These are phyloP conservation scores for Dictyostelium purpureum DNA, from an alignment of 78 protist genomes.

Conservation along the genomic window DNA sequence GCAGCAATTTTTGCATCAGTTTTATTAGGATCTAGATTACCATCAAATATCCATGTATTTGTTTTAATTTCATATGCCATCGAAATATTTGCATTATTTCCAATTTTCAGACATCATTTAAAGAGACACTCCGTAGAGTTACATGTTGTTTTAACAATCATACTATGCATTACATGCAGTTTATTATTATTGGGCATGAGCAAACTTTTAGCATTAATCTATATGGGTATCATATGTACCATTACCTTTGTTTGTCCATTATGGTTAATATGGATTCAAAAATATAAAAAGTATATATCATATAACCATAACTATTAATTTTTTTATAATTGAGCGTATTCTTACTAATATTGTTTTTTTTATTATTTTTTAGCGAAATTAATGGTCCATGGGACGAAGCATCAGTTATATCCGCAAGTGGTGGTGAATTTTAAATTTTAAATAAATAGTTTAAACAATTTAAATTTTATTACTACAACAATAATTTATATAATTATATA, in stretches of 20 bases:
- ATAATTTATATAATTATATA: neutral
- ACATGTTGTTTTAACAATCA: conserved; percentile 53
- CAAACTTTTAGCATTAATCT: conserved; percentile 43
- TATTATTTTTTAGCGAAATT: conserved; percentile 31
- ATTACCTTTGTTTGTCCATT: conserved; percentile 75
- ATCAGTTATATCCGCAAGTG: conserved; percentile 47
- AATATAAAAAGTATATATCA: conserved; percentile 70
- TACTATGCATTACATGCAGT: conserved; percentile 48
- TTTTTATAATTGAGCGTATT: neutral
- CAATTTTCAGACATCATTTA: conserved; percentile 74
- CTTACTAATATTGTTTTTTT: neutral
- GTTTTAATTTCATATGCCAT: conserved; percentile 78
- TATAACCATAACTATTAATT: neutral
- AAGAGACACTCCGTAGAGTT: conserved; percentile 48
- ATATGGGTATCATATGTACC: conserved; percentile 46
- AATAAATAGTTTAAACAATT: neutral
- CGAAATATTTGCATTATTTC: conserved; percentile 79
- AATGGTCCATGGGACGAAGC: conserved; percentile 86
- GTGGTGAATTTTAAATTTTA: conserved; percentile 62
- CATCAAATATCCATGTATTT: conserved; percentile 81
- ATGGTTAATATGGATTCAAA: conserved; percentile 78
- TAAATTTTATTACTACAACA: neutral
- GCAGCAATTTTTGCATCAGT: conserved; percentile 89
- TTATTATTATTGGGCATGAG: conserved; percentile 44
- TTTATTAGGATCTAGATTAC: conserved; percentile 81